A percentile compares a stretch with the other conserved stretches of the same genome.
Conservation (phyloP, 768 basidiomycete genomes). For the Leccinum fibrillosum region DNA sequence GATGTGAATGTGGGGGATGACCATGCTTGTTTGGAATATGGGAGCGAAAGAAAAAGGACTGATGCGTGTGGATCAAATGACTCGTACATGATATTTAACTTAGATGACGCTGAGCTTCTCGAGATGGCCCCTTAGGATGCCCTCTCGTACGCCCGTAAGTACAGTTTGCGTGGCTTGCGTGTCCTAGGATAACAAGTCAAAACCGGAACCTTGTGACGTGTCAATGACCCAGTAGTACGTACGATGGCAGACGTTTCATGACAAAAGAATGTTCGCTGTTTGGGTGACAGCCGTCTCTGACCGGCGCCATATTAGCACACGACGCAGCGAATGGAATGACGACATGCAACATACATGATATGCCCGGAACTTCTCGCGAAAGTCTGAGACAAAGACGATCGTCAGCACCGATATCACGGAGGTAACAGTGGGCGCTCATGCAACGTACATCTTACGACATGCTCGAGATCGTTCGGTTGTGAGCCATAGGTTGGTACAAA, state of each 20-base stretch:
- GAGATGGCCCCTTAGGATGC: constrained; percentile 33
- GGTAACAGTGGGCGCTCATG: neutral
- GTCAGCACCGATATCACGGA: neutral
- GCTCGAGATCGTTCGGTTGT: constrained; percentile 51
- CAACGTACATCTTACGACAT: constrained; percentile 61
- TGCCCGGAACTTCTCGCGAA: constrained; percentile 62
- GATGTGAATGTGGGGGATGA: neutral
- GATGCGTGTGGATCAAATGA: neutral
- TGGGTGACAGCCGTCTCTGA: constrained; percentile 56
- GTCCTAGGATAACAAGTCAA: constrained; percentile 27
- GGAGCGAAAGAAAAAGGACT: neutral
- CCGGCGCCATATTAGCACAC: neutral
- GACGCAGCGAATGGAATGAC: neutral
- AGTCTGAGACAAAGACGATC: constrained; percentile 40
- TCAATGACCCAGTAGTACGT: constrained; percentile 22
- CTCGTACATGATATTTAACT: neutral
- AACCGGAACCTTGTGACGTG: neutral
- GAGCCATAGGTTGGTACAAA: constrained; percentile 64
- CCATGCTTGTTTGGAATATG: neutral
- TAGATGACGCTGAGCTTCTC: constrained; percentile 30
- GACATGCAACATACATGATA: constrained; percentile 49
- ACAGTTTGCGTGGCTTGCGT: constrained; percentile 37
- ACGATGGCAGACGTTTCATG: constrained; percentile 73
- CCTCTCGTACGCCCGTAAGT: constrained; percentile 41
- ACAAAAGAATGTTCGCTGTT: constrained; percentile 57